Evolutionary conservation across 2,329 filamentous ascomycete species (phyloP), one percentile per base, ranked within the genome.

Genomic region (Diaporthe citriasiana): DNA sequence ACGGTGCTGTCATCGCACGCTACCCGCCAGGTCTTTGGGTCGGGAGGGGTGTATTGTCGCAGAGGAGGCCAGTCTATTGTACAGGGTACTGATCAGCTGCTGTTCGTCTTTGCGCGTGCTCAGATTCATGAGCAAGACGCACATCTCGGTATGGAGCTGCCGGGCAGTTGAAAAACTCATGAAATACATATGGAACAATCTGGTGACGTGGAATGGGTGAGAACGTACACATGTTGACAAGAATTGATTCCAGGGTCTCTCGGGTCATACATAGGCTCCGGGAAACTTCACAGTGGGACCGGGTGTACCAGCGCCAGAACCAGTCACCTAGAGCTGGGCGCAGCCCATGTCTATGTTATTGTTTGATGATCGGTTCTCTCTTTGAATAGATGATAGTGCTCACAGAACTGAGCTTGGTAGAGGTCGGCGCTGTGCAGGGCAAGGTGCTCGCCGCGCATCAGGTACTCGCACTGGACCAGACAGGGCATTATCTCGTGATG

Each of bases 361-460:
- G 45, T 8, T 50, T 15, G 25, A 22, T n/a, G 22, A 9, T 50
- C 7, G 9, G n/a, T 3, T 50, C 6, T 4, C 45, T 22, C n/a
- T 4, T n/a, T 1, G 22, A 6, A n/a, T 10, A 2, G 10, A 22
- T 22, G 3, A 5, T 1, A n/a, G 22, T 25, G 25, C 45, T 12
- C 45, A 50, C 45, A 84, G 78, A 83, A 84, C 77, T 84, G 83
- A 9, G 83, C 83, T 78, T 79, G 25, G 30, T 78, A 74, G 50
- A 65, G 63, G 38, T 79, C 78, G 19, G 83, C 83, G 13, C 78
- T 79, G 78, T 85, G 84, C 15, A 85, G 80, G 10, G 81, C 84
- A 38, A 85, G 78, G 53, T 84, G 78, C 78, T 85, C 84, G 47
- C 83, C 83, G 22, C 84, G 82, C 79, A 85, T 80, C 42, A 85